A percentile compares a stretch with the other conserved stretches of the same genome.
phyloP scores from a whole-genome alignment of 2,329 filamentous ascomycete species.

The Alternaria angustiovoidea region DNA sequence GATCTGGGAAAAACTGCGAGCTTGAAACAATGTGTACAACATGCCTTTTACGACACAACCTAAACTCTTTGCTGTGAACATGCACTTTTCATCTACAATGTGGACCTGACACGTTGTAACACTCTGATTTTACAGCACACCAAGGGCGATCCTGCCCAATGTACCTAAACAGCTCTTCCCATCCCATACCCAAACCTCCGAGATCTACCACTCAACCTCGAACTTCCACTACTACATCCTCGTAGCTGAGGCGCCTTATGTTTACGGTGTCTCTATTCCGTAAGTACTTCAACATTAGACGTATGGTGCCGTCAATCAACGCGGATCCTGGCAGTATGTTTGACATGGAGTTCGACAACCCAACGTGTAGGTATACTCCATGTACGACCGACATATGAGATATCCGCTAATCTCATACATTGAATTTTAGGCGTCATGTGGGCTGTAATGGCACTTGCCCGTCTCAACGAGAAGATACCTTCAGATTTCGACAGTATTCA shows the following conservation, averaged over 20 bases:
- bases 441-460: neutral
- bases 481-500: neutral
- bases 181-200: neutral
- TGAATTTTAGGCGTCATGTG: neutral
- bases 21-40: neutral
- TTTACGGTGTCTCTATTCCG: neutral
- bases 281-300: neutral
- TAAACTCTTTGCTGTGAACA: neutral
- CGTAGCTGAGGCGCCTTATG: neutral
- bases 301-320: neutral
- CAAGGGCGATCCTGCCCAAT: neutral
- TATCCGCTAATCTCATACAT: too few relatives aligned
- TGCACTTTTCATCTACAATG: neutral
- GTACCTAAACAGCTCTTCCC: neutral
- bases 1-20: neutral
- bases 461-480: slow-evolving; percentile 3
- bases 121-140: neutral
- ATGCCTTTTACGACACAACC: neutral
- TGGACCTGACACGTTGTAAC: neutral
- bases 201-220: neutral
- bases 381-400: too few relatives aligned
- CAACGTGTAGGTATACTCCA: neutral
- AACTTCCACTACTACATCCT: neutral
- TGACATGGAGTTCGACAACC: neutral
- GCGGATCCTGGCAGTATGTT: neutral